Base-by-base conservation (phyloP, 495 filamentous ascomycete genomes). In the Hypoxylon intermedium region DNA sequence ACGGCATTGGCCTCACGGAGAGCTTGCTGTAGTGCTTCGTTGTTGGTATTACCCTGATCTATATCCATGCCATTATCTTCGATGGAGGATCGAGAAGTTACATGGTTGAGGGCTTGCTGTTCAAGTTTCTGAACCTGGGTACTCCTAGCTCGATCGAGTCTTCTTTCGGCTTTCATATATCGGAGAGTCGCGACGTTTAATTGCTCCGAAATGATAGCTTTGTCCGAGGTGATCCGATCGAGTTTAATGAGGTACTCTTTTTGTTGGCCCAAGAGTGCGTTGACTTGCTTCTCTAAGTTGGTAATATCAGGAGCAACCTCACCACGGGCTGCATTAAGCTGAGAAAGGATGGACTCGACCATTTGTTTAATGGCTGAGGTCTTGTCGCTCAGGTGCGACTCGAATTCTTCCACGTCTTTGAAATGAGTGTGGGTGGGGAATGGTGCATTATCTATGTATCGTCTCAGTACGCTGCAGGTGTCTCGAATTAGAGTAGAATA, bases 161-260 rank as follows among this genome's bases (percentile, higher is more conserved):
- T 91, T 76, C 93, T 93, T 68, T 98, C 94, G 2, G 94, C 94
- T 55, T 92, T 87, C 83, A 97, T 90, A 63, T 95, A 97, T 49
- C 94, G 87, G 31, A 93, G 77, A 2, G 91, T 93, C 3, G 94
- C 93, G 47, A 81, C 84, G 58, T 96, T 91, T 9, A 97, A 78
- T 45, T 91, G 87, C 43, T 92, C 89, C 40, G 88, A 89, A 9
- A 95, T 80, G 60, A 89, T 85, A 43, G 96, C 87, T 62, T 94
- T 93, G 60, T 97, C 92, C 6, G 85, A 75, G 26, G 86, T 79
- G 2, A 91, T 78, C 48, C 87, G 84, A 54, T 94, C 91, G 41
- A 96, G 75, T 63, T 94, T 89, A 9, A 86, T 78, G 9, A 87
- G 81, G 55, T 90, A 84, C 31, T 85, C 85, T 69, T 98, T 98